phyloP scores from a whole-genome alignment of 495 filamentous ascomycete genomes.

The Trypethelium eluteriae region DNA sequence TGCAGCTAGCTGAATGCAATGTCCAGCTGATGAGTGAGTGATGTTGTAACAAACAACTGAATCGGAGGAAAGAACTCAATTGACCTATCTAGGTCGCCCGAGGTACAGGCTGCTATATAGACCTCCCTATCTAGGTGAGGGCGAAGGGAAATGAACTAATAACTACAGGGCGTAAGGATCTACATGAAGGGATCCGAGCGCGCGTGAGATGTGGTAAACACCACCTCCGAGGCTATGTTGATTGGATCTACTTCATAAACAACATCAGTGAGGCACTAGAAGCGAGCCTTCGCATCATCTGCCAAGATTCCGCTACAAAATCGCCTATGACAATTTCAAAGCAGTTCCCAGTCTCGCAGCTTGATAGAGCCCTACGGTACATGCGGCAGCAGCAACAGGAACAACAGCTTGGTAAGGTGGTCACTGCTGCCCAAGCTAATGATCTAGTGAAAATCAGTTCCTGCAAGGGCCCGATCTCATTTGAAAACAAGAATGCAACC shows the following conservation, averaged over 20 bases:
- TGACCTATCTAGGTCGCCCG: too few species aligned
- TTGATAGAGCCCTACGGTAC: not conserved
- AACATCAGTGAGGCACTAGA: too few species aligned
- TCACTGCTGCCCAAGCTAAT: not conserved
- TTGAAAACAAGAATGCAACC: not conserved
- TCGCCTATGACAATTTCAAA: not conserved
- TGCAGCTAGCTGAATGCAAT: not conserved
- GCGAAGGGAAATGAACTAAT: too few species aligned
- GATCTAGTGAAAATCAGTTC: not conserved
- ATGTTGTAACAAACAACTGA: too few species aligned
- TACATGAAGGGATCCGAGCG: too few species aligned
- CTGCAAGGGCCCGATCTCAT: not conserved
- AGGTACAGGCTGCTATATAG: too few species aligned
- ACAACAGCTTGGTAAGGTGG: not conserved
- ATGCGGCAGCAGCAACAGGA: not conserved
- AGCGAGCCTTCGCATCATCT: not conserved
- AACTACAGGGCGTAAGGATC: too few species aligned
- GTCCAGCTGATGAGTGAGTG: not conserved
- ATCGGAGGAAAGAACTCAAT: too few species aligned
- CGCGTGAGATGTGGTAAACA: too few species aligned
- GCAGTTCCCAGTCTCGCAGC: not conserved
- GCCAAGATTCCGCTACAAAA: not conserved
- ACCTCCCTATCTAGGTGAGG: too few species aligned
- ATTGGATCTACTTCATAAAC: too few species aligned
- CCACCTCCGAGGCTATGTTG: too few species aligned